These are phyloP conservation scores for Trypanosoma congolense DNA, from an alignment of 208 protist genomes.

Conservation along the genomic window DNA sequence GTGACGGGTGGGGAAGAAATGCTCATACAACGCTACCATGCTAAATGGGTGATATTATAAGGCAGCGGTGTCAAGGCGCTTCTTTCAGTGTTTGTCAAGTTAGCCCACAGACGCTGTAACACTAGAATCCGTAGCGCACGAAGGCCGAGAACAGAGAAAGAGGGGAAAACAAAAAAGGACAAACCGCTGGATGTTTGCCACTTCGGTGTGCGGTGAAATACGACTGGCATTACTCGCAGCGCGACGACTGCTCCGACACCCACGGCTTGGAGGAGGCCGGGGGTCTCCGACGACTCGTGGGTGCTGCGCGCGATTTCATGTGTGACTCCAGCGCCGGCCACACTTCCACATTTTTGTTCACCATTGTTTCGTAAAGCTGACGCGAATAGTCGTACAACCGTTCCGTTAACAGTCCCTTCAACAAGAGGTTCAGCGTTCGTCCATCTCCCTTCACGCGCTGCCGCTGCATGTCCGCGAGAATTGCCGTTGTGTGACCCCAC, in stretches of 20 bases:
- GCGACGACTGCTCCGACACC: background rate
- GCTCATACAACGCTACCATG: no score
- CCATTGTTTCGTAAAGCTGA: slow-evolving; percentile 76
- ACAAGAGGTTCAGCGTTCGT: slow-evolving; percentile 74
- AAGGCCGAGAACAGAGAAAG: no score
- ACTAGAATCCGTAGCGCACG: no score
- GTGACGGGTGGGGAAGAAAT: no score
- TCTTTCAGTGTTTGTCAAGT: no score
- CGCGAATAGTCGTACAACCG: slow-evolving; percentile 52
- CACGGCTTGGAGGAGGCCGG: background rate
- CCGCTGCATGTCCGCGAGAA: slow-evolving; percentile 78
- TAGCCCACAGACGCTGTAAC: no score
- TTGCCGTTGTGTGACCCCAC: slow-evolving; percentile 49
- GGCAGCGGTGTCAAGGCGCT: no score
- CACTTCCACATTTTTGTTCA: slow-evolving; percentile 60
- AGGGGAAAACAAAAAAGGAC: no score
- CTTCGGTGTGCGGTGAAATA: no score
- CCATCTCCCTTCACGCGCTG: slow-evolving; percentile 59
- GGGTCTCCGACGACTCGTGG: background rate
- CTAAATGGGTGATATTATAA: no score
- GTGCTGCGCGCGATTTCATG: slow-evolving; percentile 16
- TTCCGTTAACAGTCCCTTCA: slow-evolving; percentile 77
- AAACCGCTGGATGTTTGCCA: no score
- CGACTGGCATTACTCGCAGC: no score
- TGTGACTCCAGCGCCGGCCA: slow-evolving; percentile 65